Evolutionary conservation across 129 eudicot species (phyloP), one percentile per base, ranked within the genome.

Genomic region (Sambucus nigra): DNA sequence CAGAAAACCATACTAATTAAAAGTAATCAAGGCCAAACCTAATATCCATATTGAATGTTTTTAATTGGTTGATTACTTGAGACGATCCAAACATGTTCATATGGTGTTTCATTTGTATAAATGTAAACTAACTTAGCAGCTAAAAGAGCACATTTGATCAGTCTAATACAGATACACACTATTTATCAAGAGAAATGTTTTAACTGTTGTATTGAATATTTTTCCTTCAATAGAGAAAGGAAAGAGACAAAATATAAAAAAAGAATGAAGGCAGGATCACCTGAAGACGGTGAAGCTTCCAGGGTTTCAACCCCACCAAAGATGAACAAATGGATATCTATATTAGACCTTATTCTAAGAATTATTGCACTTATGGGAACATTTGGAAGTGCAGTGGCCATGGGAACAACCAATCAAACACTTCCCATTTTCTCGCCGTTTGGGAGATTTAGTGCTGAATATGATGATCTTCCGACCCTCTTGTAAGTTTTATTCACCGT

Each of bases 381-480:
- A 18, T 53, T 85, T 60, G 95, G 69, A 39, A 82, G 88, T 44
- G 83, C 98, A 7, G 44, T 78, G 12, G 86, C 86, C 27, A 84
- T 81, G 97, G 97, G 88, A 17, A 84, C 94, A 23, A 81, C 88
- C 23, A 52, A 70, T 50, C 63, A 89, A 70, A 70, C 94, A 3
- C 83, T 84, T 58, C 94, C 97, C 0, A 80, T 89, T 59, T 78
- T 73, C 66, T 76, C 83, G 15, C 81, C 76, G 52, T 62, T 75
- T 53, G 60, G 79, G 26, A 47, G 47, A 2, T 81, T 81, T 51
- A 21, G 42, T 5, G 98, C 95, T 28, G 57, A 79, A 57, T 89
- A 81, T 29, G 70, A 76, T 46, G 97, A 89, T 61, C 65, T 89
- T 39, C 81, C 80, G 7, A 55, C 93, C 23, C 76, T 89, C 57